Evolutionary conservation across 768 basidiomycete species (phyloP), one percentile per base, ranked within the genome.

Genomic region (Leccinum truebloodii): DNA sequence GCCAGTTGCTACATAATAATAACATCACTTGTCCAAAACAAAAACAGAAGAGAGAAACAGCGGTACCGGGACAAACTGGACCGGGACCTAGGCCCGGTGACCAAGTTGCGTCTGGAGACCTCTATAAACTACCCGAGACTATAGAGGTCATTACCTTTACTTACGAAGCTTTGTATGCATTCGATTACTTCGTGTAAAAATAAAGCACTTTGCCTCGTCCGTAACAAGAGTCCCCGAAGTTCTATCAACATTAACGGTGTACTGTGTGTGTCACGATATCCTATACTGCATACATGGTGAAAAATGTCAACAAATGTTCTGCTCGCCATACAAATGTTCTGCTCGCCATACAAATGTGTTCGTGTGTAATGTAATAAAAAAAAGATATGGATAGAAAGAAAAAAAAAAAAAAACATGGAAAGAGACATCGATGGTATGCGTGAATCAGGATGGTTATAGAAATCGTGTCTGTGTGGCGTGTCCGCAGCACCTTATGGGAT

Each of bases 271-370:
- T 50, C 28, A 30, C 32, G 34, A 54, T 16, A 30, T 55, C 34
- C 44, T 44, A 55, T 24, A 46, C 50, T 60, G 37, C 32, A 53
- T 53, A 60, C 32, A 53, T 53, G 59, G 58, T 69, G 30, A 20
- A 61, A 35, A 46, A 13, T 46, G 44, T 12, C 44, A 46, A 49
- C 20, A 51, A 51, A 58, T 46, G 59, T 37, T n/a, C 55, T 56
- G 52, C 30, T 56, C 58, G 37, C 20, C 46, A 62, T 64, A 69
- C 57, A 59, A 49, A 18, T 52, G 37, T 57, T n/a, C n/a, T n/a
- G n/a, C n/a, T n/a, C n/a, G n/a, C n/a, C 46, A 62, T 64, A 69
- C 57, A 59, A 49, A 16, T 52, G 37, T 57, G 22, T 58, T 53
- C 41, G 41, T 52, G 41, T 26, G 24, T 54, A 20, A 22, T 46